These are phyloP conservation scores for Suillus lakei DNA, from an alignment of 768 basidiomycete genomes.

Conservation along the genomic window DNA sequence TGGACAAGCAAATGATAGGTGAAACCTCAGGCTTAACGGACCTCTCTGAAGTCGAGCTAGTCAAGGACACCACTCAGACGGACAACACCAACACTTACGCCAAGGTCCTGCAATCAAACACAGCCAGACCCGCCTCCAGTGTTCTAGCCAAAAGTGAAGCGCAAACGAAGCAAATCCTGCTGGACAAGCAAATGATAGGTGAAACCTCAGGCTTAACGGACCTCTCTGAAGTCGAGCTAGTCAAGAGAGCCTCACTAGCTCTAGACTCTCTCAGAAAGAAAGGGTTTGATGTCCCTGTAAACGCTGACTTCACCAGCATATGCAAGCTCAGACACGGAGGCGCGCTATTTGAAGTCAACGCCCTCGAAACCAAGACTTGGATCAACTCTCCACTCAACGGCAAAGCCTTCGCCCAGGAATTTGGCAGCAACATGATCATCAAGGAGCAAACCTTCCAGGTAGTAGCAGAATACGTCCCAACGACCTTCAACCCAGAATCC, in stretches of 20 bases:
- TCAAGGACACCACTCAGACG: not conserved
- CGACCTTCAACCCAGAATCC: no score
- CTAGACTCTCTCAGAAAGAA: not conserved
- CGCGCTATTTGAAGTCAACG: slow-evolving; percentile 15
- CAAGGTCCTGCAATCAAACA: no score
- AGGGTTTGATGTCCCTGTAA: not conserved
- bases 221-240: not conserved
- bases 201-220: not conserved
- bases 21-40: not conserved
- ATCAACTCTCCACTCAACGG: not conserved
- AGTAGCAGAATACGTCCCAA: no score
- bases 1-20: not conserved
- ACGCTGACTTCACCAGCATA: not conserved
- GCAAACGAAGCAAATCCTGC: not conserved
- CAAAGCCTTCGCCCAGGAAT: slow-evolving; percentile 13
- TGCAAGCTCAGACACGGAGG: slow-evolving; percentile 14
- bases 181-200: not conserved
- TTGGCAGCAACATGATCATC: slow-evolving; percentile 18
- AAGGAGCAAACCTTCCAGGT: not conserved
- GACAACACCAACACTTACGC: no score
- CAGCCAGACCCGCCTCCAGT: no score
- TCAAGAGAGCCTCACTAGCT: not conserved
- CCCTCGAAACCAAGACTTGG: no score
- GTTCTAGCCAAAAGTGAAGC: not conserved
- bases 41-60: not conserved